Percentiles rank a stretch among this genome's conserved stretches.
Conservation (phyloP, 176 grass and related monocot genomes). For the Puccinellia tenuiflora region DNA sequence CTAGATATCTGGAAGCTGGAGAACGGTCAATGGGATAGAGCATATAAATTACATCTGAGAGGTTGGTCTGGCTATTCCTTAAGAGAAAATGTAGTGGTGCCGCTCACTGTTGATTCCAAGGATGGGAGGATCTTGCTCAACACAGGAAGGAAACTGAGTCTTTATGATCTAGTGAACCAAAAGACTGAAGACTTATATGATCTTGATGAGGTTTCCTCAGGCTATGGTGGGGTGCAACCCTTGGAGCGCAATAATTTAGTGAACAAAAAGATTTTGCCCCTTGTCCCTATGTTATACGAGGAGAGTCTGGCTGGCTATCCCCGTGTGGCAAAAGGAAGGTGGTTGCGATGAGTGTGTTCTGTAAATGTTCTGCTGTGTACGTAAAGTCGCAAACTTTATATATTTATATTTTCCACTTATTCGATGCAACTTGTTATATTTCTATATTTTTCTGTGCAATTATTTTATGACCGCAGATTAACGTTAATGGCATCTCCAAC, state of each 20-base stretch:
- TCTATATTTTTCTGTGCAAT: too few relatives aligned
- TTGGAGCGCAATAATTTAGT: too few relatives aligned
- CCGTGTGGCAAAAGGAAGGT: neutral
- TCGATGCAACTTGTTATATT: too few relatives aligned
- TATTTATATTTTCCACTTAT: too few relatives aligned
- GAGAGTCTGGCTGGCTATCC: neutral
- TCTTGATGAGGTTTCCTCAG: neutral
- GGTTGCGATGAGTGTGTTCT: neutral
- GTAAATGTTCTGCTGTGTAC: neutral
- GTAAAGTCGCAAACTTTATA: too few relatives aligned
- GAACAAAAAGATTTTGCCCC: too few relatives aligned
- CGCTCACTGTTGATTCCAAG: neutral
- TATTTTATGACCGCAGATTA: too few relatives aligned
- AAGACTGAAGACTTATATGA: neutral
- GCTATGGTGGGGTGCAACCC: too few relatives aligned
- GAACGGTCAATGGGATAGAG: neutral
- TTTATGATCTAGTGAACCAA: neutral
- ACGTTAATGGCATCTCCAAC: too few relatives aligned
- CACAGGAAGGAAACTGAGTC: neutral
- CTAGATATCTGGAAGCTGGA: neutral
- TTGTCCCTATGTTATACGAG: neutral
- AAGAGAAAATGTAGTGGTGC: neutral
- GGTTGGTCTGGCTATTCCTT: neutral
- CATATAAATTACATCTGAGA: neutral
- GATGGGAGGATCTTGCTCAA: neutral